Base-by-base conservation (phyloP, 2,329 filamentous ascomycete genomes). In the Fusarium phyllophilum region DNA sequence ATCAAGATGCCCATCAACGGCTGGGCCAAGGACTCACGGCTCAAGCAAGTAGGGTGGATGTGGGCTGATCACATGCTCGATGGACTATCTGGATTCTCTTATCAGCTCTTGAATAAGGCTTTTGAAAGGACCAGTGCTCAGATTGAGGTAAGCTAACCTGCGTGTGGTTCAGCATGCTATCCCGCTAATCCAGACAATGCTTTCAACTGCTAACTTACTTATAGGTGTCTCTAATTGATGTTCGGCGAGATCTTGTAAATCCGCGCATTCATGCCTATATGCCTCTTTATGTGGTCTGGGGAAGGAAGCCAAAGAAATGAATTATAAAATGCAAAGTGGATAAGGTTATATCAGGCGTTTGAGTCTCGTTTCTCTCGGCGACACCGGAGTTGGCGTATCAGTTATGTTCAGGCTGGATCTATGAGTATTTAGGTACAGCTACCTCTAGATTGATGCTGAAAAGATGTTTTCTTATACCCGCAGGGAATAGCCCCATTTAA, bases 1-100 rank as follows among this genome's bases (percentile, higher is more conserved):
- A 86, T 86, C 77, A 89, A 86, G 77, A 80, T 89, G 26, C 88
- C 88, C 0, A 81, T 86, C 38, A 87, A 86, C 38, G 81, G 81
- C 6, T 90, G 88, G 89, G 81, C 88, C 1, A 85, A 83, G 72
- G 82, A 86, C 55, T 75, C 77, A 10, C 70, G 75, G 17, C 80
- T 84, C 49, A 85, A 83, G 75, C 78, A 83, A 20, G 66, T 86
- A 3, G 85, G 85, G 0, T 79, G 75, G 49, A 79, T 85, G 71
- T 86, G 84, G 85, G 81, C 84, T 72, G 73, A 73, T 13, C 85
- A 85, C 42, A 77, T 84, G 33, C 64, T 81, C 11, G 78, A 81
- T 10, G 84, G 85, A 1, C 12, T 64, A 10, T 22, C 54, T 4
- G 85, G 81, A 1, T 83, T 85, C 60, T 83, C 82, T 10, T 77